A percentile compares a stretch with the other conserved stretches of the same genome.
These are phyloP conservation scores for Pyrenula massariospora DNA, from an alignment of 495 filamentous ascomycete genomes.

Conservation along the genomic window DNA sequence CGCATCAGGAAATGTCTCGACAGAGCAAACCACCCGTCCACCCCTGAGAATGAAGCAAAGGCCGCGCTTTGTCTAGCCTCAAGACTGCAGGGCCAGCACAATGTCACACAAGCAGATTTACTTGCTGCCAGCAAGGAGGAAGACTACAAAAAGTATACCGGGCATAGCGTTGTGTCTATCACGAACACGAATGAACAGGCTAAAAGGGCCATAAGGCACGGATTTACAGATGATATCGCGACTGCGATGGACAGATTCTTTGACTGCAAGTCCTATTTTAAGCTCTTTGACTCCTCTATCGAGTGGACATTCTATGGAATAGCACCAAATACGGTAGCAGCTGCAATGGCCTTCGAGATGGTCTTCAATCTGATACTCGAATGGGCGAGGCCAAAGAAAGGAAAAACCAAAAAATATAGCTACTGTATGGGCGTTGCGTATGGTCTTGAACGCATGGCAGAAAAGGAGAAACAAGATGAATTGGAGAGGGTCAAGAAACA, in stretches of 20 bases:
- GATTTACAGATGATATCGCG: conserved; percentile 3
- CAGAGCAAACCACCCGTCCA: conserved; percentile 12
- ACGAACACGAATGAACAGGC: conserved; percentile 4
- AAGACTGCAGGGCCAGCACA: conserved; percentile 17
- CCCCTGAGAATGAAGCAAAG: conserved; percentile 14
- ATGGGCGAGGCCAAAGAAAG: conserved; percentile 14
- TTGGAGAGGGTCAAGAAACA: conserved; percentile 11
- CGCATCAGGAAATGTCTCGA: conserved; percentile 20
- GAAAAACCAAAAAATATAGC: conserved; percentile 12
- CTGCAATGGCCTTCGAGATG: conserved; percentile 18
- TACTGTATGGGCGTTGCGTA: conserved; percentile 18
- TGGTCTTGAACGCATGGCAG: conserved; percentile 14
- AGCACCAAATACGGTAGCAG: conserved; percentile 18
- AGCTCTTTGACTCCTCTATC: not conserved
- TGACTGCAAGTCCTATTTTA: conserved; percentile 10
- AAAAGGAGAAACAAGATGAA: conserved; percentile 12
- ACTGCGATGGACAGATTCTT: conserved; percentile 9
- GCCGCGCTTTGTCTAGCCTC: conserved; percentile 16
- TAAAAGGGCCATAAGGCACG: conserved; percentile 1
- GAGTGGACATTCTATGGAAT: conserved; percentile 22
- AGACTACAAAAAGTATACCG: conserved; percentile 8
- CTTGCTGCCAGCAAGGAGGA: conserved; percentile 8
- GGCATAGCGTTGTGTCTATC: conserved; percentile 12
- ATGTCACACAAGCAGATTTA: conserved; percentile 15
- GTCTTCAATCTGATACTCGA: conserved; percentile 17